Evolutionary conservation across 2,329 filamentous ascomycete species (phyloP), one percentile per base, ranked within the genome.

Genomic region (Pseudogymnoascus sp.): DNA sequence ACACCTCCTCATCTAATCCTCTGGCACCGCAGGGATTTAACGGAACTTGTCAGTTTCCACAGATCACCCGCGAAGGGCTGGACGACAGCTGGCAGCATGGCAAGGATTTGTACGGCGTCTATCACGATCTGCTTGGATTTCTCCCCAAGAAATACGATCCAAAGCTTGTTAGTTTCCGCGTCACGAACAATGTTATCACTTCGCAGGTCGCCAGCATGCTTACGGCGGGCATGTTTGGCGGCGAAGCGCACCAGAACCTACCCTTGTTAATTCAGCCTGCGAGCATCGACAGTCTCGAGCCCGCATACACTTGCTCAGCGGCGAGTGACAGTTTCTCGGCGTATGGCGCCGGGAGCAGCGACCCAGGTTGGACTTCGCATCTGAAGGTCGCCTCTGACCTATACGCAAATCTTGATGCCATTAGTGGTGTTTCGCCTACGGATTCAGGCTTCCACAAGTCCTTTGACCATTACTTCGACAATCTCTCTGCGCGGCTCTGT

Each of bases 101-200:
- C 9, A 79, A 78, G n/a, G 90, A 95, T 71, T 75, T 95, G 0
- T 91, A 86, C 70, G 82, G 76, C n/a, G 89, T 93, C 7, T 95
- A 96, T 71, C 83, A 87, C 69, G 82, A 84, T 65, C 76, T 90
- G 4, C 79, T 95, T 0, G 71, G 77, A 1, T 90, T 93, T 72
- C 77, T 95, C 1, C 90, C 90, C 0, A 65, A 72, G 5, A 75
- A 76, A 3, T 74, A 79, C 38, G 42, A 63, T 31, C 72, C 80
- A 29, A 78, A 77, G 15, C n/a, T 40, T 6, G 79, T 90, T 35
- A 75, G 74, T 59, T 93, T 88, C 74, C 82, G 90, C 62, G 89
- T 93, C 10, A 93, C 90, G 0, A 90, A 90, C 72, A 95, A 95
- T 74, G 80, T 86, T 60, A 93, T 96, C 70, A 95, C 91, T 1